A percentile compares a stretch with the other conserved stretches of the same genome.
Evolutionary conservation across 768 basidiomycete genomes (phyloP).

Genomic region (Psilocybe cyanescens): DNA sequence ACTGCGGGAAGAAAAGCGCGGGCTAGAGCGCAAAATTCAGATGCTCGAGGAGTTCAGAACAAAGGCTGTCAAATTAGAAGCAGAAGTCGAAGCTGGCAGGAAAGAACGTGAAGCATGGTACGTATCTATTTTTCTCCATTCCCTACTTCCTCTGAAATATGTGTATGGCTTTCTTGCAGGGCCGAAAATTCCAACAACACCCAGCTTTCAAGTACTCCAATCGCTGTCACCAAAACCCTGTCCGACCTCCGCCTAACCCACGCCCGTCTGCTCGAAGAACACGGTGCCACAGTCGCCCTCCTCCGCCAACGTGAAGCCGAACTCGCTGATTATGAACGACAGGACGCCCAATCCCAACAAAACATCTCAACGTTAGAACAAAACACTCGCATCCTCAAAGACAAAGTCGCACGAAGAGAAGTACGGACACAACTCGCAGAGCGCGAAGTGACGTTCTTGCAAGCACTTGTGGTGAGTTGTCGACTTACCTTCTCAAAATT

Average conservation of each 20-base stretch:
- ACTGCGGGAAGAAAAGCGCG: conserved; percentile 73
- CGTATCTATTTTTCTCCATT: conserved; percentile 14
- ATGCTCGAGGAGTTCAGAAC: conserved; percentile 59
- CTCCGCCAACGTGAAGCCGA: conserved; percentile 60
- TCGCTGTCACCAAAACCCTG: conserved; percentile 61
- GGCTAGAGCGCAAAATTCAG: conserved; percentile 55
- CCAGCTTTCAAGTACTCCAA: conserved; percentile 46
- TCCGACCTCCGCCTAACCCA: conserved; percentile 64
- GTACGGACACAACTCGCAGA: conserved; percentile 41
- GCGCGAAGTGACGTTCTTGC: conserved; percentile 67
- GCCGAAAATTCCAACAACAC: conserved; percentile 34
- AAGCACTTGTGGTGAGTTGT: conserved; percentile 65
- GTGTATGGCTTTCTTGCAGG: conserved; percentile 26
- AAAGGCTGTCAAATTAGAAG: conserved; percentile 60
- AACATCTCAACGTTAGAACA: conserved; percentile 35
- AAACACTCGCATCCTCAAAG: conserved; percentile 42
- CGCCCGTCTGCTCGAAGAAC: conserved; percentile 67
- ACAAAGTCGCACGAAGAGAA: conserved; percentile 34
- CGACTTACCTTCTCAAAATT: neutral
- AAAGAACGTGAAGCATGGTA: conserved; percentile 64
- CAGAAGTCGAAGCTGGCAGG: conserved; percentile 63
- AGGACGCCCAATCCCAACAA: conserved; percentile 39
- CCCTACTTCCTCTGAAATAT: conserved; percentile 1
- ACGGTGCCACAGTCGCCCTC: conserved; percentile 58
- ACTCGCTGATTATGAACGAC: conserved; percentile 40